Evolutionary conservation across 192 early-diverging fungal genomes (phyloP).

Genomic region (Pilaira anomala): DNA sequence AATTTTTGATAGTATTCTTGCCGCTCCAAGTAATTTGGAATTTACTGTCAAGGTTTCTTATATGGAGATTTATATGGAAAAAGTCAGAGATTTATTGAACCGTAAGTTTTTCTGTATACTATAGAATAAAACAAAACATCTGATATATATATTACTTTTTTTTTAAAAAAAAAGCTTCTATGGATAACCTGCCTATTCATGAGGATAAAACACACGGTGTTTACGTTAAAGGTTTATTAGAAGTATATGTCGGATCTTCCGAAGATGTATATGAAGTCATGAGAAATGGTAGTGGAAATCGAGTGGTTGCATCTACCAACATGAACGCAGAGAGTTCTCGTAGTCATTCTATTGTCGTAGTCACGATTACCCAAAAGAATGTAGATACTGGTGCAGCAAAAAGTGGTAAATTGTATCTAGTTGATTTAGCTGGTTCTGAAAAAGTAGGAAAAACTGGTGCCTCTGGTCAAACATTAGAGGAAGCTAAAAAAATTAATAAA

Average conservation of each 20-base stretch:
- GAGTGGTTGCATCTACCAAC: conserved; percentile 90
- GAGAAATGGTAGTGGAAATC: conserved; percentile 84
- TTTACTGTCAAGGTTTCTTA: conserved; percentile 98
- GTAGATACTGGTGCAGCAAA: conserved; percentile 82
- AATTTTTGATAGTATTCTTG: conserved; percentile 91
- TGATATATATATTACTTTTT: not conserved
- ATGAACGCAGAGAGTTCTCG: conserved; percentile 99
- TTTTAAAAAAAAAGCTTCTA: conserved; percentile 48
- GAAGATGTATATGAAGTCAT: conserved; percentile 97
- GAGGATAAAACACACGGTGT: conserved; percentile 97
- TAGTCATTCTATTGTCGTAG: conserved; percentile 96
- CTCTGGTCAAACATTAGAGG: conserved; percentile 94
- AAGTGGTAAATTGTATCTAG: conserved; percentile 90
- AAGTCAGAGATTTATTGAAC: conserved; percentile 76
- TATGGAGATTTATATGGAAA: conserved; percentile 99
- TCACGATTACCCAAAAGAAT: conserved; percentile 96
- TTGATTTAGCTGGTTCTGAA: conserved; percentile 99
- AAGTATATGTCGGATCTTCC: conserved; percentile 94
- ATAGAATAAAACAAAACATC: conserved; percentile 6
- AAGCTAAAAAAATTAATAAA: conserved; percentile 99
- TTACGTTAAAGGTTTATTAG: conserved; percentile 96
- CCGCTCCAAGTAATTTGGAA: conserved; percentile 88
- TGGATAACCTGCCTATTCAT: conserved; percentile 93
- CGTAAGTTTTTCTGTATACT: conserved; percentile 29
- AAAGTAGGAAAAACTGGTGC: conserved; percentile 98